phyloP scores from a whole-genome alignment of 805 yeast species.

The Wickerhamomyces subpelliculosus region DNA sequence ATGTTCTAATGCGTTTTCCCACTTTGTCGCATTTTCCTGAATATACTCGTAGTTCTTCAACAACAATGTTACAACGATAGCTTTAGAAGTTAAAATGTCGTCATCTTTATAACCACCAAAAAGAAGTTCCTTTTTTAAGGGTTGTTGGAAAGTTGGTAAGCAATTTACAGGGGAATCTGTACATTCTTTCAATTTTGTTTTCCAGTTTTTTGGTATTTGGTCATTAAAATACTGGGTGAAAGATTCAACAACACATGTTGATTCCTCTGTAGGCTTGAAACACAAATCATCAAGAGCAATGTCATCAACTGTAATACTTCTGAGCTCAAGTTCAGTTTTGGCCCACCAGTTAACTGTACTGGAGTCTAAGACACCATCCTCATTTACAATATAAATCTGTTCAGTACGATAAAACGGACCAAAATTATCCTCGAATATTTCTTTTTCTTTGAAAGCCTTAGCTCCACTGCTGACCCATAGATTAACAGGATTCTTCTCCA shows the following conservation, averaged over 20 bases:
- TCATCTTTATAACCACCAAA: slow-evolving; percentile 53
- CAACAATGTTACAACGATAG: slow-evolving; percentile 72
- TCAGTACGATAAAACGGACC: slow-evolving; percentile 91
- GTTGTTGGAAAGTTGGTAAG: slow-evolving; percentile 86
- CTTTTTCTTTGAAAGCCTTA: slow-evolving; percentile 59
- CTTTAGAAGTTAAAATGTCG: slow-evolving; percentile 52
- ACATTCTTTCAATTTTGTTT: slow-evolving; percentile 46
- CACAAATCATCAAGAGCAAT: slow-evolving; percentile 59
- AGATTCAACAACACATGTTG: slow-evolving; percentile 75
- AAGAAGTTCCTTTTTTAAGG: slow-evolving; percentile 62
- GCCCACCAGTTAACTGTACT: slow-evolving; percentile 84
- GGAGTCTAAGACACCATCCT: slow-evolving; percentile 61
- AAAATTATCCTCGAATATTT: slow-evolving; percentile 68
- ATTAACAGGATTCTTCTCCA: slow-evolving; percentile 76
- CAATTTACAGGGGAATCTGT: slow-evolving; percentile 82
- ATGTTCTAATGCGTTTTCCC: slow-evolving; percentile 67
- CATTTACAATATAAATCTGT: slow-evolving; percentile 69
- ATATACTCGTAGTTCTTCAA: slow-evolving; percentile 42
- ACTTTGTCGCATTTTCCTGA: slow-evolving; percentile 37
- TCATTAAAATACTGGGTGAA: slow-evolving; percentile 85
- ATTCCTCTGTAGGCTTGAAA: slow-evolving; percentile 72
- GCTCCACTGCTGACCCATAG: slow-evolving; percentile 86
- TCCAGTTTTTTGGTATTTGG: slow-evolving; percentile 53
- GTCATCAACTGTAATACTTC: slow-evolving; percentile 24
- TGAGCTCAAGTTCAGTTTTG: slow-evolving; percentile 57